Evolutionary conservation across 306 rosid species (phyloP).

Genomic region (Rosa lucieae): DNA sequence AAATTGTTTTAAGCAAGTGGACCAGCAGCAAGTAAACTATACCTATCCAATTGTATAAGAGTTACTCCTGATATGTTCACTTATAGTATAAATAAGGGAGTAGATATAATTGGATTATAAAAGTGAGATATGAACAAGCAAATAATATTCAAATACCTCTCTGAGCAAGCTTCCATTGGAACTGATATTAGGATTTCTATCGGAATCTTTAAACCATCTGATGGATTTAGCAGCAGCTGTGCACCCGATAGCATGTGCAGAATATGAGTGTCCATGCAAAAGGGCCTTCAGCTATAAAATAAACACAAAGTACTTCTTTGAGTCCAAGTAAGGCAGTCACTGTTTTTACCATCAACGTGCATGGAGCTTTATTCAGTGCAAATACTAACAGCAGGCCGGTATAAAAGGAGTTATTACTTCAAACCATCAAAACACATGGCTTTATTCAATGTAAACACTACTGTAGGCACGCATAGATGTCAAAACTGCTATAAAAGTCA

Average conservation of each 20-base stretch:
- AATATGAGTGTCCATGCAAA: slow-evolving; percentile 90
- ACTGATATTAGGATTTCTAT: slow-evolving; percentile 58
- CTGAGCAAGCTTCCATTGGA: slow-evolving; percentile 56
- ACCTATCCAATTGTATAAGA: not conserved
- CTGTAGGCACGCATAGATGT: not conserved
- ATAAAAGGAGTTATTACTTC: not conserved
- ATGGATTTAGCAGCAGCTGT: slow-evolving; percentile 84
- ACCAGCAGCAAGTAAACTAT: not conserved
- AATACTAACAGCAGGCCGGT: not conserved
- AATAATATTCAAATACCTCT: slow-evolving; percentile 55
- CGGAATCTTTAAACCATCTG: slow-evolving; percentile 84
- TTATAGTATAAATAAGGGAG: slow-evolving; percentile 13
- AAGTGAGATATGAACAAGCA: slow-evolving; percentile 15
- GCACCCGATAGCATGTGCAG: slow-evolving; percentile 96
- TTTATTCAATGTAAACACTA: not conserved
- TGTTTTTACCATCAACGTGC: not conserved
- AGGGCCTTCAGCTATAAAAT: slow-evolving; percentile 78
- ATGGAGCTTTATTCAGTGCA: not conserved
- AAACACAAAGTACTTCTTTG: slow-evolving; percentile 24
- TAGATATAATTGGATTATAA: not conserved
- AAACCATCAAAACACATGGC: not conserved
- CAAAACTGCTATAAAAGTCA: not conserved
- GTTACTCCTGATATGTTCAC: not conserved
- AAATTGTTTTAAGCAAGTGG: not conserved
- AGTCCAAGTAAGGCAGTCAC: not conserved